phyloP scores from a whole-genome alignment of 257 asterid species.

The Solanum peruvianum region DNA sequence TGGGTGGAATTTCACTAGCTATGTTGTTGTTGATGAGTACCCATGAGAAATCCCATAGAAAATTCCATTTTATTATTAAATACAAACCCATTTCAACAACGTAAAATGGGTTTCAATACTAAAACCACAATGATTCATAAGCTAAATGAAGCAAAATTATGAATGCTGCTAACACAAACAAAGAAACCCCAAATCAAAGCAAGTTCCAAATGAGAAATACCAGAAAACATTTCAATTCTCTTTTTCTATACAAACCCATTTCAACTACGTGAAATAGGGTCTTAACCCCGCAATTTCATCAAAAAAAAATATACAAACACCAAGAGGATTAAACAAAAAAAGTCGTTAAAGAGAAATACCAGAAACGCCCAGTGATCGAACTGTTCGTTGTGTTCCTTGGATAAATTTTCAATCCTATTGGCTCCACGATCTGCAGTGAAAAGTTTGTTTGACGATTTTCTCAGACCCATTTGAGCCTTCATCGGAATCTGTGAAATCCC shows the following conservation, averaged over 20 bases:
- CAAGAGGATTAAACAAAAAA: not conserved
- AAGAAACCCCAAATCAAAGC: not conserved
- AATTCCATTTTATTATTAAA: not conserved
- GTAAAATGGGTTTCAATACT: not conserved
- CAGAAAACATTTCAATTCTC: not conserved
- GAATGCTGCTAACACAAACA: not conserved
- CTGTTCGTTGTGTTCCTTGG: conserved; percentile 1
- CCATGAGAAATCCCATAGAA: not conserved
- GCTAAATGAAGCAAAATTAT: not conserved
- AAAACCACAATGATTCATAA: not conserved
- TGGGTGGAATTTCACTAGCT: not conserved
- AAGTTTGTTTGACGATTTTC: not conserved
- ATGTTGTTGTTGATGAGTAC: not conserved
- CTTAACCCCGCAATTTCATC: not conserved
- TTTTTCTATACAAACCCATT: not conserved
- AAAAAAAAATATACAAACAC: not conserved
- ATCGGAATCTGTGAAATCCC: not conserved
- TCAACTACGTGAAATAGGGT: not conserved
- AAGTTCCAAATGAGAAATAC: not conserved
- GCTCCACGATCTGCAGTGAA: not conserved
- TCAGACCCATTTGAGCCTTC: conserved; percentile 1
- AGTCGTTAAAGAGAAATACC: conserved; percentile 10
- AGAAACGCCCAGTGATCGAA: conserved; percentile 25
- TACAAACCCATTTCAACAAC: not conserved
- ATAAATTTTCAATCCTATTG: not conserved